phyloP scores from a whole-genome alignment of 257 asterid species.

The Solanum infundibuliforme region DNA sequence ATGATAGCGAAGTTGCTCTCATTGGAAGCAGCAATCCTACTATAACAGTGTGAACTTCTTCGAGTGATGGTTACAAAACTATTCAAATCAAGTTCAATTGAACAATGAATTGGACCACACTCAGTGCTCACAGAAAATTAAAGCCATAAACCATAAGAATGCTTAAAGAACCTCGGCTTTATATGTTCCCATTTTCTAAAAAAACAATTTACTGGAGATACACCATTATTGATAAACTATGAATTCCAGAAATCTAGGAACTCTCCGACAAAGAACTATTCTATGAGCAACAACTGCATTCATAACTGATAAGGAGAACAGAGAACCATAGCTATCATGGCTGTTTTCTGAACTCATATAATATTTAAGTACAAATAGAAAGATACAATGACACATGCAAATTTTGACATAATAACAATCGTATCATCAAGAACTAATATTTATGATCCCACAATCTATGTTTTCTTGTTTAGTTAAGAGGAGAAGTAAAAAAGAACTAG shows the following conservation, averaged over 20 bases:
- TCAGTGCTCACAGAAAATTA: neutral
- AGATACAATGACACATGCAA: neutral
- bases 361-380: neutral
- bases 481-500: neutral
- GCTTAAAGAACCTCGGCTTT: neutral
- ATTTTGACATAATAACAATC: neutral
- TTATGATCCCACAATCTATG: neutral
- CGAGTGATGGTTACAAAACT: neutral
- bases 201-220: neutral
- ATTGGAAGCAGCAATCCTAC: neutral
- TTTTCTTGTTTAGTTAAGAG: neutral
- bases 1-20: neutral
- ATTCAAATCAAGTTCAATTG: neutral
- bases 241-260: neutral
- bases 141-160: neutral
- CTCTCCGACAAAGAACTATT: neutral
- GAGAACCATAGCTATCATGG: neutral
- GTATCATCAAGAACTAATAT: neutral
- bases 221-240: neutral
- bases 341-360: neutral
- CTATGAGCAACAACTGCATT: neutral
- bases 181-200: neutral
- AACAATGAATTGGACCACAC: neutral
- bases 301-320: neutral
- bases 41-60: neutral